These are phyloP conservation scores for Pseudozyma sp. DNA, from an alignment of 1,284 basidiomycete species.

Conservation along the genomic window DNA sequence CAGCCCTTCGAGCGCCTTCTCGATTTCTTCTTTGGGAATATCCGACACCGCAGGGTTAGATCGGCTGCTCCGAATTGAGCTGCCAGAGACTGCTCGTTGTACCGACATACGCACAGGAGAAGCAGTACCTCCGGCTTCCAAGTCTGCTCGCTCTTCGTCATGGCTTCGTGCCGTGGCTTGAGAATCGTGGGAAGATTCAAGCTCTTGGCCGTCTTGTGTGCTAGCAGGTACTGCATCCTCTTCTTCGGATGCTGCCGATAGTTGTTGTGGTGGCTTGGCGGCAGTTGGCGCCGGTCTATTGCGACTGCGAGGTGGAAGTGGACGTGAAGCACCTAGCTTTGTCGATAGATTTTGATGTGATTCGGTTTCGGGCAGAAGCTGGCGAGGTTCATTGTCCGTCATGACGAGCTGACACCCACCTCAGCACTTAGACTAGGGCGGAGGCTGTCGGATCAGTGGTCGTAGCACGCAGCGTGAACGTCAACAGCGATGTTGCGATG, in stretches of 20 bases:
- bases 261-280: slow-evolving; percentile 1
- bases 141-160: slow-evolving; percentile 10
- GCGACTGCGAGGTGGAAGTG: slow-evolving; percentile 37
- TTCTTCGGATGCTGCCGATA: slow-evolving; percentile 1
- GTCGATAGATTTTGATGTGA: slow-evolving; percentile 45
- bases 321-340: slow-evolving; percentile 34
- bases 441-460: neutral
- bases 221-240: neutral
- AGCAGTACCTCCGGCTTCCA: slow-evolving; percentile 40
- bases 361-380: slow-evolving; percentile 38
- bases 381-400: slow-evolving; percentile 38
- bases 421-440: neutral
- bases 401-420: slow-evolving; percentile 8
- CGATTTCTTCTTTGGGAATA: slow-evolving; percentile 59
- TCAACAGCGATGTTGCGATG: neutral
- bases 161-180: slow-evolving; percentile 21
- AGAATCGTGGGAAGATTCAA: slow-evolving; percentile 21
- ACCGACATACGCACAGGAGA: slow-evolving; percentile 25
- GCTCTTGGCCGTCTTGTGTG: slow-evolving; percentile 2
- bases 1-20: slow-evolving; percentile 53
- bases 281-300: slow-evolving; percentile 11
- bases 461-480: neutral
- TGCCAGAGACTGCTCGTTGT: slow-evolving; percentile 28
- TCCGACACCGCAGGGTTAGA: slow-evolving; percentile 20
- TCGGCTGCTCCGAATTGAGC: slow-evolving; percentile 28